Percentiles rank a stretch among this genome's conserved stretches.
Evolutionary conservation across 176 grass and related monocot genomes (phyloP).

Genomic region (Ananas comosus): DNA sequence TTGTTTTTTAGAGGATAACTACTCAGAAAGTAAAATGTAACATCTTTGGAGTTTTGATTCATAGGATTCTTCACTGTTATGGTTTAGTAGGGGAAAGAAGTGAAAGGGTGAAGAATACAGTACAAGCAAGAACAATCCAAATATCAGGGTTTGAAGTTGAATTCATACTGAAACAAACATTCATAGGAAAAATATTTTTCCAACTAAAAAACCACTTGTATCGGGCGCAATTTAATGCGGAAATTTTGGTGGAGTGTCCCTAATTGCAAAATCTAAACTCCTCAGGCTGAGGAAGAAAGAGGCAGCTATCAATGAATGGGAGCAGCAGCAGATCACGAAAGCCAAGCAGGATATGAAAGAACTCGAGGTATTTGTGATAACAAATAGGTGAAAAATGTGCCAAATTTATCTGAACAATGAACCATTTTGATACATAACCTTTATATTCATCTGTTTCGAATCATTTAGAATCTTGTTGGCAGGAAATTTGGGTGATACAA

Average conservation of each 20-base stretch:
- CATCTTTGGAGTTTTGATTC: no score
- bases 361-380: conserved; percentile 35
- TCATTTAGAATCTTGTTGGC: no score
- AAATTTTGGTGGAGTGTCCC: neutral
- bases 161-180: no score
- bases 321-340: conserved; percentile 39
- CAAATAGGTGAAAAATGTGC: neutral
- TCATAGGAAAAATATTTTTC: no score
- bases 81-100: no score
- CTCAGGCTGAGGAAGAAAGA: conserved; percentile 61
- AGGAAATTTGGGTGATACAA: no score
- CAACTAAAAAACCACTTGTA: neutral
- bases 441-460: conserved; percentile 8
- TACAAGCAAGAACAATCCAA: no score
- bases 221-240: neutral
- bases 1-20: no score
- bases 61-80: no score
- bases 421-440: conserved; percentile 4
- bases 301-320: conserved; percentile 51
- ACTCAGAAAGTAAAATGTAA: no score
- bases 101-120: no score
- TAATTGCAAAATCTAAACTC: conserved; percentile 13
- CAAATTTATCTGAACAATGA: neutral
- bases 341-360: conserved; percentile 43
- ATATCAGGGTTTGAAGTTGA: no score